Conservation (phyloP, 305 asterid species). For the Fraxinus latifolia region DNA sequence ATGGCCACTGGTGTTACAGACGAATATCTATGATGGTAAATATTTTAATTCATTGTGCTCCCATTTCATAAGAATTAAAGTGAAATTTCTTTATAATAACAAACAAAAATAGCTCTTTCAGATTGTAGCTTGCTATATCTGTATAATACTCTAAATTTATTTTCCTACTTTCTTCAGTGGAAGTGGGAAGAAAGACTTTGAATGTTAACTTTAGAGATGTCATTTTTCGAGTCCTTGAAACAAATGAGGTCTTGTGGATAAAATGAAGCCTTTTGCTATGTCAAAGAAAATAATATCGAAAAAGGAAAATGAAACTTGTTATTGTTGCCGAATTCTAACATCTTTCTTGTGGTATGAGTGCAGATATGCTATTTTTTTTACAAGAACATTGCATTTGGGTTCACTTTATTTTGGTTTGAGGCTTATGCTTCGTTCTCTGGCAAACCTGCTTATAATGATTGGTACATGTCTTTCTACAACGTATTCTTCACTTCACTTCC, state of each 20-base stretch:
- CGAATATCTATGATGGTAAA: slow-evolving; percentile 90
- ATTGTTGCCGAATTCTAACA: background rate
- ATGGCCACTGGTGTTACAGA: slow-evolving; percentile 99
- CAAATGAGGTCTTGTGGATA: background rate
- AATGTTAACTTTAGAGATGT: background rate
- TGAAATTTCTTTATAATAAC: background rate
- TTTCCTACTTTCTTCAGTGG: background rate
- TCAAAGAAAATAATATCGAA: background rate
- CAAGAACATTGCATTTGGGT: slow-evolving; percentile 92
- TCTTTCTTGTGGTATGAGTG: slow-evolving; percentile 23
- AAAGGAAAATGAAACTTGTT: background rate
- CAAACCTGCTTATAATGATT: slow-evolving; percentile 87
- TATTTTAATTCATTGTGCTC: background rate
- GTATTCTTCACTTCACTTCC: slow-evolving; percentile 97
- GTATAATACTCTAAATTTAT: background rate
- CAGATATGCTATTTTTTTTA: slow-evolving; percentile 97
- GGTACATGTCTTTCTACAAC: slow-evolving; percentile 90
- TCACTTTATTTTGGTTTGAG: slow-evolving; percentile 93
- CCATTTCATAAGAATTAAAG: background rate
- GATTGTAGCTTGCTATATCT: background rate
- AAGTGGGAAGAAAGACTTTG: background rate
- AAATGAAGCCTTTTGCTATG: background rate
- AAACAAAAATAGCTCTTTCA: background rate
- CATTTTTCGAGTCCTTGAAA: background rate
- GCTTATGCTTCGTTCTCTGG: slow-evolving; percentile 94